phyloP scores from a whole-genome alignment of 2,329 filamentous ascomycete species.

The Periconia macrospinosa region DNA sequence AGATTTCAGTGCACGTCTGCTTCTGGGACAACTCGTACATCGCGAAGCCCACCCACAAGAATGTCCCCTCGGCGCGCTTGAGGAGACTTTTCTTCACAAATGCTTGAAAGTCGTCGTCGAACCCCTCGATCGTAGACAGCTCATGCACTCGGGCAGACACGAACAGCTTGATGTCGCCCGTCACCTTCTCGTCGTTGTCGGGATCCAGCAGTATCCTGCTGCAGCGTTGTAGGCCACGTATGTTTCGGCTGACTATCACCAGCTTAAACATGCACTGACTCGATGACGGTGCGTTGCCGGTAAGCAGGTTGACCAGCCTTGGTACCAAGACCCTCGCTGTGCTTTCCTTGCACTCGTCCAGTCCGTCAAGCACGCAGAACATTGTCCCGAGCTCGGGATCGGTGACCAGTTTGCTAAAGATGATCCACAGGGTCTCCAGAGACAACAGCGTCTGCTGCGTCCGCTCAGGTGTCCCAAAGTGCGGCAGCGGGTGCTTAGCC shows the following conservation, averaged over 20 bases:
- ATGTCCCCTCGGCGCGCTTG: too few relatives aligned
- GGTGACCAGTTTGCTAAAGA: slow-evolving; percentile 17
- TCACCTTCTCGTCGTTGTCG: slow-evolving; percentile 18
- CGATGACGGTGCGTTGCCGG: slow-evolving; percentile 1
- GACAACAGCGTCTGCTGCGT: slow-evolving; percentile 14
- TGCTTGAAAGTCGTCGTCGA: too few relatives aligned
- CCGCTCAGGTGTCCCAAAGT: slow-evolving; percentile 11
- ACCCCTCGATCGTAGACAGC: too few relatives aligned
- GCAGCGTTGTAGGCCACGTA: neutral
- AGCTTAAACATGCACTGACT: slow-evolving; percentile 15
- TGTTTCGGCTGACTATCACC: slow-evolving; percentile 21
- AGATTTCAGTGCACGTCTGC: too few relatives aligned
- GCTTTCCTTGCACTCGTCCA: slow-evolving; percentile 28
- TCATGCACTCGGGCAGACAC: slow-evolving; percentile 19
- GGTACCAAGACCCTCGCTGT: slow-evolving; percentile 6
- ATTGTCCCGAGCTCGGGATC: slow-evolving; percentile 5
- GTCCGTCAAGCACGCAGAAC: slow-evolving; percentile 31
- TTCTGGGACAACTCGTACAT: too few relatives aligned
- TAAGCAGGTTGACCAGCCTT: slow-evolving; percentile 10
- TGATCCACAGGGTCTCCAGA: slow-evolving; percentile 17
- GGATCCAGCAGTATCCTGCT: slow-evolving; percentile 23
- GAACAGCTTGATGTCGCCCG: slow-evolving; percentile 27
- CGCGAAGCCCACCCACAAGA: too few relatives aligned
- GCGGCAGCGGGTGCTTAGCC: slow-evolving; percentile 10
- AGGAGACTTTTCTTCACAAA: too few relatives aligned